phyloP scores from a whole-genome alignment of 768 basidiomycete genomes.

The Xanthoconium purpureum region DNA sequence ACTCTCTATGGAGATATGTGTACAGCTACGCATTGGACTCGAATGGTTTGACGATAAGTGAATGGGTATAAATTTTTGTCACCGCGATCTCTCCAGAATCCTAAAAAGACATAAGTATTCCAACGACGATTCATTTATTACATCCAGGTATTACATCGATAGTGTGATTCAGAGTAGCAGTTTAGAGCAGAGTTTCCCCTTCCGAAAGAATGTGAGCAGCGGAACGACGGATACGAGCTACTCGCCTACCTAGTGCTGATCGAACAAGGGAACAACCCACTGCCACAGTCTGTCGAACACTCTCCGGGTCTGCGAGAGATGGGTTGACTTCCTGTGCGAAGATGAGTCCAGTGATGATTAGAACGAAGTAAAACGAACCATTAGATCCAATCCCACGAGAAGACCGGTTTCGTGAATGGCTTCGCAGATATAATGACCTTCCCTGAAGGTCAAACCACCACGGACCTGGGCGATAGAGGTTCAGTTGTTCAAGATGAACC shows the following conservation, averaged over 20 bases:
- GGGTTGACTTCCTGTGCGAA: conserved; percentile 87
- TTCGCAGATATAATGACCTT: conserved; percentile 98
- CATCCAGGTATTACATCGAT: background rate
- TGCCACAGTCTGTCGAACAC: conserved; percentile 84
- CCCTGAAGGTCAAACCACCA: conserved; percentile 93
- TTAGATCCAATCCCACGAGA: conserved; percentile 88
- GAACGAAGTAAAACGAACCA: conserved; percentile 53
- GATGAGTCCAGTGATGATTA: conserved; percentile 5
- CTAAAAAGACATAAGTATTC: background rate
- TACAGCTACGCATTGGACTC: background rate
- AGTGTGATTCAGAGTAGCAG: background rate
- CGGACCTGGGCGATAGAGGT: conserved; percentile 54
- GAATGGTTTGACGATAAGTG: background rate
- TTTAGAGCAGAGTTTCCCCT: conserved; percentile 36
- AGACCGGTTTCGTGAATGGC: conserved; percentile 89
- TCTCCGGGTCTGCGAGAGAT: conserved; percentile 71
- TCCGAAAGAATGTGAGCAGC: conserved; percentile 6
- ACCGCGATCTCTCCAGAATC: no score
- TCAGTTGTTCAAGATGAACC: background rate
- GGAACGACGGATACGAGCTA: background rate
- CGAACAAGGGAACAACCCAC: conserved; percentile 86
- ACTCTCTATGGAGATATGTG: background rate
- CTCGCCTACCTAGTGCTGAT: conserved; percentile 67
- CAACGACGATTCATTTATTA: conserved; percentile 5
- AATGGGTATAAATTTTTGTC: background rate